Base-by-base conservation (phyloP, 345 rosid species). In the Pugionium dolabratum region DNA sequence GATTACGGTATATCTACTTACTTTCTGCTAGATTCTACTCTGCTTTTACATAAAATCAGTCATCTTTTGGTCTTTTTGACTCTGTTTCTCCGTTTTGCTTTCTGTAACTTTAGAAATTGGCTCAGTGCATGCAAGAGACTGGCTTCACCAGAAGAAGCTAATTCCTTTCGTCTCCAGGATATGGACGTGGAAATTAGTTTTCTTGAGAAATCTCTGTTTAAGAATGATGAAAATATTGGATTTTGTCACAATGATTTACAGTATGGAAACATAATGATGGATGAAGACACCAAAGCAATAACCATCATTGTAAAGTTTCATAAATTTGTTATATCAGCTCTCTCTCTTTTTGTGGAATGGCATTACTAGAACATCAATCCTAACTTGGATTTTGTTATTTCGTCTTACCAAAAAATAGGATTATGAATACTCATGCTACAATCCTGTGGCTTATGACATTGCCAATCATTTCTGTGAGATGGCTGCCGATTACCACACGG, bases 401-500 rank as follows among this genome's bases (percentile, higher is more conserved):
- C 2, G 2, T 55, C 64, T 8, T 29, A 28, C 28, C 1, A 50
- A 54, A 40, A 9, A 27, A 28, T 11, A 94, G 99, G 99, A 94
- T 70, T 94, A 90, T n/a, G 97, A 94, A 78, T 94, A 90, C 65
- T 80, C 97, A 51, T 82, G 91, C 66, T 90, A 86, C 79, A 94
- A 94, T 70, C 89, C 92, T 61, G 75, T 85, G 58, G 88, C 99
- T 56, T 94, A 76, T 75, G 97, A 94, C 59, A 80, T 94, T 44
- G 99, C 97, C 69, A 94, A 94, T 70, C 99, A 94, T 79, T 94
- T 88, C 69, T 88, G 97, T 34, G 97, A 94, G 79, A 94, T 94
- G 99, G 86, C 89, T 63, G 96, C 94, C 0, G 82, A 94, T 70
- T 94, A 90, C 79, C 99, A 90, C 75, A 79, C 90, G 2, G 99